Base-by-base conservation (phyloP, 352 stramenopile genomes). In the Pythium folliculosum region DNA sequence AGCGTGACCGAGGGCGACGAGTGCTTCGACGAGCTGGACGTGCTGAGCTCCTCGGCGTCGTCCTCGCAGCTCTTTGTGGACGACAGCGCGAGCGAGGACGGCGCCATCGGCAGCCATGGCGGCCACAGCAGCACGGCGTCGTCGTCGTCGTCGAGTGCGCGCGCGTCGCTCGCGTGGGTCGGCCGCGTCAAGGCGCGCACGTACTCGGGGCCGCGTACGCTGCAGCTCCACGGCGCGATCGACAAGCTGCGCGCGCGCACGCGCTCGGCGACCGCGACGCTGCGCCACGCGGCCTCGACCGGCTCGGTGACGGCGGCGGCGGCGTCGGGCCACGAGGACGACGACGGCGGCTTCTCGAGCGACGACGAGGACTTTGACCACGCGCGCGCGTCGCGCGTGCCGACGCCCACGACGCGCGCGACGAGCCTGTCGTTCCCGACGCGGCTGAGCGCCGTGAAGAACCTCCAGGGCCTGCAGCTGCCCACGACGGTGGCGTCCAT, bases 311-410 rank as follows among this genome's bases (percentile, higher is more conserved):
- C 37, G 37, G 37, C 37, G 2, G 37, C 37, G 2, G 10, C 37
- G 37, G 6, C 40, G 40, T 47, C 40, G 14, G 14, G 30, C 35
- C 9, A 19, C 30, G 61, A 51, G 6, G n/a, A 73, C 6, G 60
- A 78, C 23, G 76, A 87, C 52, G 76, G 76, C 21, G 77, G 84
- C 35, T 90, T 90, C 40, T 90, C 82, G 3, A 87, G 80, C 60
- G 80, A 89, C 27, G 77, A 88, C 48, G 77, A 84, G 49, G 80
- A 75, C 37, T 89, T 80, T 59, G 72, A 65, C 50, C 65, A 70
- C 52, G 67, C 71, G 7, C 71, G 78, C 65, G 16, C 59, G 65
- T 58, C 65, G 55, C 54, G 65, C 67, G 17, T 68, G 74, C 65
- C 75, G 65, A 60, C 72, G 32, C 52, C 32, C 58, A 67, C 62